Evolutionary conservation across 129 eudicot species (phyloP), one percentile per base, ranked within the genome.

Genomic region (Flaveria brownii): DNA sequence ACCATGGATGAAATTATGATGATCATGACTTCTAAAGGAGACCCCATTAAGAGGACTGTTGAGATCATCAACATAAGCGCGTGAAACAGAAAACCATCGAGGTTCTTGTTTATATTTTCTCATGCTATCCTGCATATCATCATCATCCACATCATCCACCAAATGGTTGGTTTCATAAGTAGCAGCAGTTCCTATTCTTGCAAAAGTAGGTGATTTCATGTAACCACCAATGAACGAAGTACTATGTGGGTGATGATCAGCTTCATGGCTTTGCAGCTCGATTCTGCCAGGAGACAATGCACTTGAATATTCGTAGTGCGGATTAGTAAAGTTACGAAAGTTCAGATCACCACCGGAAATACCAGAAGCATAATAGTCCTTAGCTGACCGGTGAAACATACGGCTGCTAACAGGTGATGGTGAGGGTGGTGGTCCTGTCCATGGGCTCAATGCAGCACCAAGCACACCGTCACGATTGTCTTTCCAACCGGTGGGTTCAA

Each of bases 391-490:
- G 36, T 77, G 83, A 77, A 87, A 87, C 36, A 82, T 67, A 64
- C 83, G 81, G 33, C 83, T 87, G 12, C 78, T 65, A 1, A 76
- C 68, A 9, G 84, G 84, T 30, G 84, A 26, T 9, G 23, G 80
- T 55, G 71, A 66, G 12, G 75, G 39, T 51, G 59, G 10, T 15
- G 83, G 73, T n/a, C 74, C 74, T 13, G 90, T 20, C 91, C 90
- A 87, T n/a, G 96, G 96, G 60, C 92, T 87, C 9, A 90, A 66
- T 12, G 89, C 93, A 17, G 89, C 88, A 74, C 96, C 87, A 72
- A 90, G 86, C 65, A 65, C 82, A n/a, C 26, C 77, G 62, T 56
- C 55, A 28, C 84, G 85, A 43, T 63, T 77, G 39, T 87, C 87
- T 65, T 59, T 84, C 88, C 84, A 82, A 7, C 84, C 83, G 5